Percentiles rank a stretch among this genome's conserved stretches.
phyloP scores from a whole-genome alignment of 2,329 filamentous ascomycete genomes.

The Scortechinia acanthostroma region DNA sequence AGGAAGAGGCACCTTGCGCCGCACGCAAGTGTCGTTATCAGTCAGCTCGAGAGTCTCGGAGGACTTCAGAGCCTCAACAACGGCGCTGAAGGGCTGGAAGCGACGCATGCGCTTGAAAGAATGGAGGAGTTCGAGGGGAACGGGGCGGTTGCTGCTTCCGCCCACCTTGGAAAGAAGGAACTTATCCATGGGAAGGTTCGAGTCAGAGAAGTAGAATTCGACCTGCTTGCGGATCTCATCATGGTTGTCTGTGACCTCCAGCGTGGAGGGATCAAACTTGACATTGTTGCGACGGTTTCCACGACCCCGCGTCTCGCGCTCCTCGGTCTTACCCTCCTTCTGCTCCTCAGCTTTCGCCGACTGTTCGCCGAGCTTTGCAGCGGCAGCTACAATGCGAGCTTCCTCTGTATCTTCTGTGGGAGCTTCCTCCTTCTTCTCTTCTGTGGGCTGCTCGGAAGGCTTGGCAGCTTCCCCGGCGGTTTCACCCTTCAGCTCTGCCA shows the following conservation, averaged over 20 bases:
- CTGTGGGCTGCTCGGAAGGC: no score
- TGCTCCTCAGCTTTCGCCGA: constrained; percentile 9
- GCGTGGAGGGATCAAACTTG: constrained; percentile 65
- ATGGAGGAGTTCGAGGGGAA: constrained; percentile 71
- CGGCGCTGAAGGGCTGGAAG: constrained; percentile 79
- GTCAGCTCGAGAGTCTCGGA: constrained; percentile 68
- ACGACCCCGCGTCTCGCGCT: constrained; percentile 26
- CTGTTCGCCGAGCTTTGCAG: constrained; percentile 4
- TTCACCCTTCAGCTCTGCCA: constrained; percentile 5
- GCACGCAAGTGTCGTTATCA: constrained; percentile 67
- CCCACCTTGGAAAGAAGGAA: constrained; percentile 76
- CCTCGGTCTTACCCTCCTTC: constrained; percentile 27
- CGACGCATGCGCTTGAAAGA: constrained; percentile 92
- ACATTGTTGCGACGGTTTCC: constrained; percentile 42
- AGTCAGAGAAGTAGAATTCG: constrained; percentile 92
- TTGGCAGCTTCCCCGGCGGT: constrained; percentile 3
- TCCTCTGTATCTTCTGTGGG: constrained; percentile 9
- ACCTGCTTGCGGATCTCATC: constrained; percentile 80
- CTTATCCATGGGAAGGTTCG: constrained; percentile 81
- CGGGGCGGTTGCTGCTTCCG: constrained; percentile 73
- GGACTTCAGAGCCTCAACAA: constrained; percentile 76
- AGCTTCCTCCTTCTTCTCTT: constrained; percentile 7
- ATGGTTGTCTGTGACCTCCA: constrained; percentile 69
- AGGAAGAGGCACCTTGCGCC: constrained; percentile 61
- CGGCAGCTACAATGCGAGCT: not conserved